phyloP scores from a whole-genome alignment of 2,329 filamentous ascomycete genomes.

The Chaetomium strumarium region DNA sequence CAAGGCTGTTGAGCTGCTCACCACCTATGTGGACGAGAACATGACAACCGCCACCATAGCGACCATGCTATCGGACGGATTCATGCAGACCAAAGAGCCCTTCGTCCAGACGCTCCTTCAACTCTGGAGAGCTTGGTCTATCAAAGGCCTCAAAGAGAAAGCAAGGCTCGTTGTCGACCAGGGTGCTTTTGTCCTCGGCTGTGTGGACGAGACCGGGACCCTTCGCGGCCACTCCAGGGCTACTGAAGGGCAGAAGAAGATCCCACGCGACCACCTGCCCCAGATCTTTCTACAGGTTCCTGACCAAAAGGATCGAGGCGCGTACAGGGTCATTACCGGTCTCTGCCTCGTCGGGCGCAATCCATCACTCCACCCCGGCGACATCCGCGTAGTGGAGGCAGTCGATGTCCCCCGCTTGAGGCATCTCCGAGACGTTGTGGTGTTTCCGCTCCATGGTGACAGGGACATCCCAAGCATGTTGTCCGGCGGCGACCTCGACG shows the following conservation, averaged over 20 bases:
- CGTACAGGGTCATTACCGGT: slow-evolving; percentile 64
- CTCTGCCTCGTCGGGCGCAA: slow-evolving; percentile 84
- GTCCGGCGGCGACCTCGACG: slow-evolving; percentile 91
- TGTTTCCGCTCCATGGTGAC: slow-evolving; percentile 79
- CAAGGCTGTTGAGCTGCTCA: slow-evolving; percentile 62
- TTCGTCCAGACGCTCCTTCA: slow-evolving; percentile 74
- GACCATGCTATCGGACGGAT: slow-evolving; percentile 71
- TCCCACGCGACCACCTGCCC: slow-evolving; percentile 51
- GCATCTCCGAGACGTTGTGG: slow-evolving; percentile 78
- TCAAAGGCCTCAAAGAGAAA: slow-evolving; percentile 89
- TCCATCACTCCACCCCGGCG: slow-evolving; percentile 87
- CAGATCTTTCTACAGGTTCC: slow-evolving; percentile 87
- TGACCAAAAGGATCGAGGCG: slow-evolving; percentile 44
- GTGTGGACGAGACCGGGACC: slow-evolving; percentile 75
- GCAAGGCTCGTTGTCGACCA: slow-evolving; percentile 75
- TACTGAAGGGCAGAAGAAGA: slow-evolving; percentile 33
- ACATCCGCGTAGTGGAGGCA: slow-evolving; percentile 81
- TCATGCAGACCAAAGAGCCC: slow-evolving; percentile 68
- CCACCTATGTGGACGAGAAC: slow-evolving; percentile 77
- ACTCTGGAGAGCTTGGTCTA: slow-evolving; percentile 82
- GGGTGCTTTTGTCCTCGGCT: slow-evolving; percentile 83
- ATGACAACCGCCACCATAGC: slow-evolving; percentile 70
- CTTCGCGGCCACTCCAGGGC: slow-evolving; percentile 64
- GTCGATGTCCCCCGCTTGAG: slow-evolving; percentile 67
- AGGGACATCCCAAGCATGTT: slow-evolving; percentile 88